Conservation (phyloP, 495 filamentous ascomycete genomes). For the Aspergillus baeticus region DNA sequence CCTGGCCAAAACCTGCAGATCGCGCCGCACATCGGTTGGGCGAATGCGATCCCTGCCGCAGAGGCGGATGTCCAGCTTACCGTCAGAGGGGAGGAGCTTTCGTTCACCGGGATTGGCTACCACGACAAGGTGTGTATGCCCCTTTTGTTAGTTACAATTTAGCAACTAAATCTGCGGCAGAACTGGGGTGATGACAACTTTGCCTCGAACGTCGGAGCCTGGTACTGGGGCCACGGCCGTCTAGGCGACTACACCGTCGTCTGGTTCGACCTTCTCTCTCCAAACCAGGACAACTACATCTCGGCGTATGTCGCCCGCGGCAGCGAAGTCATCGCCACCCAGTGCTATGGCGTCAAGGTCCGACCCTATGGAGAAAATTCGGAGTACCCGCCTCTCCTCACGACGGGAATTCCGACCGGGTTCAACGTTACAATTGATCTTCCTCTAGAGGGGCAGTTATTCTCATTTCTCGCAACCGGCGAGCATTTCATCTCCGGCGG, state of each 20-base stretch:
- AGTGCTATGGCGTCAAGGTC: background rate
- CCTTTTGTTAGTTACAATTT: too few relatives aligned
- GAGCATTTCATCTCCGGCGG: too few relatives aligned
- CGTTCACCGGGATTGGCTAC: background rate
- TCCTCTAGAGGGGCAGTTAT: too few relatives aligned
- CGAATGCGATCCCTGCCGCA: background rate
- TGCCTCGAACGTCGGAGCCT: background rate
- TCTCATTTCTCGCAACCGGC: too few relatives aligned
- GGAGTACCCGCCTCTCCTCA: too few relatives aligned
- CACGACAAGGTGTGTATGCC: background rate
- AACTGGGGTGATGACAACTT: background rate
- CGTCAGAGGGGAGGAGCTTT: background rate
- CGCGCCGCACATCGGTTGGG: background rate
- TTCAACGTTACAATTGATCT: too few relatives aligned
- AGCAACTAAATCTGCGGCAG: too few relatives aligned
- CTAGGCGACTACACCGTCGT: background rate
- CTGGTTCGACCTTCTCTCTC: background rate
- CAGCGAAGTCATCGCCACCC: too few relatives aligned
- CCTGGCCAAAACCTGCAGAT: background rate
- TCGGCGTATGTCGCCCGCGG: background rate
- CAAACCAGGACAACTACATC: background rate
- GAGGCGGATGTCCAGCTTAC: background rate
- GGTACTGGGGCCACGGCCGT: conserved; percentile 1
- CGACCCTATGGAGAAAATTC: too few relatives aligned
- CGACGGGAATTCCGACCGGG: too few relatives aligned